Base-by-base conservation (phyloP, 2,329 filamentous ascomycete genomes). In the Acephala macrosclerotiorum region DNA sequence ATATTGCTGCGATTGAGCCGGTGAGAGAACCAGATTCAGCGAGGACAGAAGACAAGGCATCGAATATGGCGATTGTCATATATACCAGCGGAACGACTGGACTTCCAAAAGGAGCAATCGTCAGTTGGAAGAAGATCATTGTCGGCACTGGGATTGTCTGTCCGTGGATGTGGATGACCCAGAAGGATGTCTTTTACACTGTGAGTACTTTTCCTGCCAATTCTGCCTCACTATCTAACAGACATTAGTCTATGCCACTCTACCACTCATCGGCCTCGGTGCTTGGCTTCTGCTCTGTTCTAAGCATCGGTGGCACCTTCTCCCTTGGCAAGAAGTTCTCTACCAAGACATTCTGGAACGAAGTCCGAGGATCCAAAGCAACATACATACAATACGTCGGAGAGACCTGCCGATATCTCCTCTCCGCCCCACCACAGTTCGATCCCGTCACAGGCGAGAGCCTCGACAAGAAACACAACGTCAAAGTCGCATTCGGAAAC, bases 1-100 rank as follows among this genome's bases (percentile, higher is more conserved):
- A 89, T 58, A 84, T 88, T 22, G 69, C 82, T 38, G 79, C 81
- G 1, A 84, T 81, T 16, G 78, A 84, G 1, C 81, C 87, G 0
- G 75, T 83, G 25, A 84, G 91, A 5, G 83, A 85, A 38, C 83
- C 89, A 14, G 86, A 93, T 77, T 77, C 82, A 55, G 78, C 82
- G 55, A 84, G 89, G 66, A 78, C 79, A 57, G 83, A 87, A 18
- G 77, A 83, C 63, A 78, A 80, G 20, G 79, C 83, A 9, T 56
- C 66, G 8, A 85, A 88, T 65, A 87, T 93, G 80, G 90, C 87
- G 1, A 83, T 91, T 53, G 84, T 97, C 68, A 94, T 97, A 71
- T 96, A 92, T 77, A 96, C 93, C 0, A 93, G 90, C 35, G 93
- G 93, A 20, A 96, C 93, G 0, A 96, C 93, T 0, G 93, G 93